These are phyloP conservation scores for Hypoxylon fragiforme DNA, from an alignment of 495 filamentous ascomycete genomes.

Conservation along the genomic window DNA sequence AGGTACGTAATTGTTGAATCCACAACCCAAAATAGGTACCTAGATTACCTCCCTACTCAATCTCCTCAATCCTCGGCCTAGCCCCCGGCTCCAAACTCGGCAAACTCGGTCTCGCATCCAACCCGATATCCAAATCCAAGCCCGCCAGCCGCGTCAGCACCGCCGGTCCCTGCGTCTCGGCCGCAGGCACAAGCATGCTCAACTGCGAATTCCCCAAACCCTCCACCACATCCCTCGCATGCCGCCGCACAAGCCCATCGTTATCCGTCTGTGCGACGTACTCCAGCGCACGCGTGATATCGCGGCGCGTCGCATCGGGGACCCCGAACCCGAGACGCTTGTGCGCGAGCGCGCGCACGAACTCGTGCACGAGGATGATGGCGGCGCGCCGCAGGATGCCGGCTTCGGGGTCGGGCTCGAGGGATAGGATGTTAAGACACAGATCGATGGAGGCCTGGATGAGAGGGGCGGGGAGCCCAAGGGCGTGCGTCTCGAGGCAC, in stretches of 20 bases:
- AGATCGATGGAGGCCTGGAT: constrained; percentile 67
- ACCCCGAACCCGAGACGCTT: constrained; percentile 63
- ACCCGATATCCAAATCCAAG: constrained; percentile 45
- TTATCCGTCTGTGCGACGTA: constrained; percentile 70
- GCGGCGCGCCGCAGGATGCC: constrained; percentile 77
- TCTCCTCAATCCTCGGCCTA: constrained; percentile 52
- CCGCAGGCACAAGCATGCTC: constrained; percentile 45
- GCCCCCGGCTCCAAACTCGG: constrained; percentile 19
- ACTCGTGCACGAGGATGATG: constrained; percentile 65
- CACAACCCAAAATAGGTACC: background rate
- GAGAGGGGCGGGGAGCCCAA: constrained; percentile 58
- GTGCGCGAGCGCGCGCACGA: constrained; percentile 66
- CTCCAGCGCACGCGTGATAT: constrained; percentile 63
- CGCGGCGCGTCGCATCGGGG: constrained; percentile 60
- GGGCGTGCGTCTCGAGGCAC: constrained; percentile 67
- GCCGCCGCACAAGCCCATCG: constrained; percentile 73
- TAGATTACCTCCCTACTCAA: constrained; percentile 39
- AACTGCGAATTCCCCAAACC: constrained; percentile 72
- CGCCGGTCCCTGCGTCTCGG: constrained; percentile 16
- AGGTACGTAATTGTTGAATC: background rate
- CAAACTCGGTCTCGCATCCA: constrained; percentile 27
- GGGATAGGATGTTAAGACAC: constrained; percentile 63
- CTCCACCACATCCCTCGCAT: constrained; percentile 71
- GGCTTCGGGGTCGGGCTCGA: constrained; percentile 65
- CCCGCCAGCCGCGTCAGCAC: constrained; percentile 47